Evolutionary conservation across 2,329 filamentous ascomycete species (phyloP), one percentile per base, ranked within the genome.

Genomic region (Aspergillus quadrilineatus): DNA sequence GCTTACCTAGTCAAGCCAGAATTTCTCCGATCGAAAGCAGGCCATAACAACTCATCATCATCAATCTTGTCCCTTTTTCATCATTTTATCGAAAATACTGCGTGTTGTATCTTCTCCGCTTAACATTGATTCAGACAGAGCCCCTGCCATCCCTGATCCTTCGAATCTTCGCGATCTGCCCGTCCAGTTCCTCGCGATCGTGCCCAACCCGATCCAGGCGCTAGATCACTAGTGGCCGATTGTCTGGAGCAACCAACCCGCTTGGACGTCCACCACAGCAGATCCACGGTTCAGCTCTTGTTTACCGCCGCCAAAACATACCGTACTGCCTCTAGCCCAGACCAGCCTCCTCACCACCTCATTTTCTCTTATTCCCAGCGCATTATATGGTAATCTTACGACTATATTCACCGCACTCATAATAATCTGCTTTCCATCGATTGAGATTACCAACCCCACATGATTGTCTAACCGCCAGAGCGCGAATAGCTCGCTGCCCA

Each of bases 281-380:
- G 66, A 67, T 66, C 68, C 67, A 70, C 66, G 66, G 66, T 66
- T 70, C 68, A 69, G 66, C 65, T 69, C 50, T 68, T 70, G 66
- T 69, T 70, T 70, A 69, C 65, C 55, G 55, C 57, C 45, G 50
- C 50, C 50, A 46, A 53, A 53, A 53, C 50, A 53, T 53, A 53
- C 37, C 10, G 29, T 15, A n/a, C 56, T 59, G 56, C 58, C 37
- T 48, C 48, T 58, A 64, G 65, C 62, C 60, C 62, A 60, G 60
- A 62, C 53, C 42, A 44, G 43, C 43, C 34, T n/a, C 34, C 47
- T 39, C 26, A 17, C 3, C 29, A 37, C 44, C 45, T 56, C 49
- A 43, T 37, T 49, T 9, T 28, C 50, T 43, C 50, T 53, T 44
- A 15, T 44, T 45, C 47, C 15, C 34, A 44, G 32, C 51, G 48